A percentile compares a stretch with the other conserved stretches of the same genome.
Evolutionary conservation across 2,329 filamentous ascomycete genomes (phyloP).

Genomic region (Epichloe sylvatica): DNA sequence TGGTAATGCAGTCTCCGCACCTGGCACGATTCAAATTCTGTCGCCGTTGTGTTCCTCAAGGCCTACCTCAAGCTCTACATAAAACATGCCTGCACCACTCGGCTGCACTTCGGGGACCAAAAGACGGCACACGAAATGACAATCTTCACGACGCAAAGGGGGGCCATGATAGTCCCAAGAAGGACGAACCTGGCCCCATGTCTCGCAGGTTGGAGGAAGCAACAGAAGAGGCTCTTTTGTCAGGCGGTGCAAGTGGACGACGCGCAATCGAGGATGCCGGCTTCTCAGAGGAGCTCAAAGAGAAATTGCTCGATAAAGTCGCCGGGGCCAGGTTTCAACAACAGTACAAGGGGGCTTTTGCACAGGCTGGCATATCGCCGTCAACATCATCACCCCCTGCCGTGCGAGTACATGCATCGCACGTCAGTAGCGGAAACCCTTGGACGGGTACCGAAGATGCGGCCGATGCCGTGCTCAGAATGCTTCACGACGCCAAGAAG

Average conservation of each 20-base stretch:
- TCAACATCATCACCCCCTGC: slow-evolving; percentile 46
- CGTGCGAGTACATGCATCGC: slow-evolving; percentile 44
- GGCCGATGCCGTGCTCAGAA: slow-evolving; percentile 66
- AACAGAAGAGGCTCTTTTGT: slow-evolving; percentile 47
- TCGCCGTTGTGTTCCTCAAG: background rate
- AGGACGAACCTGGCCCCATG: slow-evolving; percentile 31
- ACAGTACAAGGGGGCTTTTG: slow-evolving; percentile 32
- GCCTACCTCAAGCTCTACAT: background rate
- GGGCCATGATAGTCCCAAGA: background rate
- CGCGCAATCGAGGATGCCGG: slow-evolving; percentile 47
- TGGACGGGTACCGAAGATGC: slow-evolving; percentile 70
- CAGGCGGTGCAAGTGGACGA: slow-evolving; percentile 44
- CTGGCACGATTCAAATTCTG: background rate
- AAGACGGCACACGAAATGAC: background rate
- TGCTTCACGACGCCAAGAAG: slow-evolving; percentile 69
- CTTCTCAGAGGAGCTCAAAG: slow-evolving; percentile 50
- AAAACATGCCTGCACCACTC: background rate
- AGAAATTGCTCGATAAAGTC: slow-evolving; percentile 41
- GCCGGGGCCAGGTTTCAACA: slow-evolving; percentile 40
- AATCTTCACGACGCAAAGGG: background rate
- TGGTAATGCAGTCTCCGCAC: background rate
- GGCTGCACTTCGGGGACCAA: background rate
- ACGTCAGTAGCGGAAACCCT: slow-evolving; percentile 49
- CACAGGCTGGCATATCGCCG: slow-evolving; percentile 32
- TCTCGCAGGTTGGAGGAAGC: slow-evolving; percentile 45